These are phyloP conservation scores for Orbilia brochopaga DNA, from an alignment of 2,329 filamentous ascomycete genomes.

Conservation along the genomic window DNA sequence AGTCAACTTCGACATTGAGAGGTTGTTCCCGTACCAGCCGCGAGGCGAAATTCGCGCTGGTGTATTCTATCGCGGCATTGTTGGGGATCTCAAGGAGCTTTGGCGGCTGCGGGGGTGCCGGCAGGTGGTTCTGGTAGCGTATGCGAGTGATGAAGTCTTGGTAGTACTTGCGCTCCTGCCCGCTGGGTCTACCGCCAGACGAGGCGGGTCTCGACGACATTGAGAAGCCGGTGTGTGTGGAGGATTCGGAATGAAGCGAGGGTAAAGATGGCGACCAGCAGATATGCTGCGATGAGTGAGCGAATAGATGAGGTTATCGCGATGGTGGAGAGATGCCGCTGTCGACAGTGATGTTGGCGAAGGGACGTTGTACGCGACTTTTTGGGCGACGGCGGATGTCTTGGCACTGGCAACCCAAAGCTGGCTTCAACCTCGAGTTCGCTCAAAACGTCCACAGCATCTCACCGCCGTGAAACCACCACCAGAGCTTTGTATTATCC, in stretches of 20 bases:
- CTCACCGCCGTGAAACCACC: constrained; percentile 6
- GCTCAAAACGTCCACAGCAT: constrained; percentile 15
- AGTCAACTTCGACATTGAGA: constrained; percentile 95
- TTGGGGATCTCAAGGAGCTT: constrained; percentile 98
- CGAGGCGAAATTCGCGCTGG: constrained; percentile 86
- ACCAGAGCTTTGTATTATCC: constrained; percentile 5
- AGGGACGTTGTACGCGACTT: constrained; percentile 34
- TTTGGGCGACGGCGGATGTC: constrained; percentile 31
- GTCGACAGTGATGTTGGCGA: constrained; percentile 8
- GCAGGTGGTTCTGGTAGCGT: constrained; percentile 92
- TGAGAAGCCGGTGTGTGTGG: constrained; percentile 3
- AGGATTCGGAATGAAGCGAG: background rate
- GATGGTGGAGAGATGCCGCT: constrained; percentile 8
- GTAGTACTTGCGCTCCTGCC: constrained; percentile 63
- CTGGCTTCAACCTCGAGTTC: constrained; percentile 50
- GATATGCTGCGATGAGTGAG: background rate
- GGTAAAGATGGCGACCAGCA: background rate
- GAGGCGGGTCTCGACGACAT: constrained; percentile 47
- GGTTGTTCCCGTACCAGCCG: constrained; percentile 88
- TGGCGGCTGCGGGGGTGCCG: constrained; percentile 89
- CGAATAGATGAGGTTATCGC: background rate
- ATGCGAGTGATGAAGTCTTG: constrained; percentile 98
- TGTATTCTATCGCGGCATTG: constrained; percentile 88
- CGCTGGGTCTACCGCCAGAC: constrained; percentile 36
- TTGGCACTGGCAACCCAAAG: constrained; percentile 50